A percentile compares a stretch with the other conserved stretches of the same genome.
Evolutionary conservation across 345 rosid species (phyloP).

Genomic region (Eucalyptus marginata): DNA sequence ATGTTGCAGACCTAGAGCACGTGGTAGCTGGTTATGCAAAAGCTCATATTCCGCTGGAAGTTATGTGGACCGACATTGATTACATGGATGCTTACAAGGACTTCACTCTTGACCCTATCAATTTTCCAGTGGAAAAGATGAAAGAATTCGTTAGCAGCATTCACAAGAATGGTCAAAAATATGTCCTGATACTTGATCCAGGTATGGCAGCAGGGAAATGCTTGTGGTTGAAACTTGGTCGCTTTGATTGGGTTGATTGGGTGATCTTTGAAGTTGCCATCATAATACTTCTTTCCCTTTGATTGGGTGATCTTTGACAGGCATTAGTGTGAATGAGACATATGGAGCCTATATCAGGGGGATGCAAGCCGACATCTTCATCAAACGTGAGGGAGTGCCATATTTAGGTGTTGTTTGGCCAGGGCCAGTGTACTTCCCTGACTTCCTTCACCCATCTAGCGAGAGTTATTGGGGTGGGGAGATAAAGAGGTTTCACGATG

Average conservation of each 20-base stretch:
- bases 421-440: conserved; percentile 56
- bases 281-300: neutral
- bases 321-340: conserved; percentile 35
- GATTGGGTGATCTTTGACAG: conserved; percentile 9
- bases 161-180: conserved; percentile 58
- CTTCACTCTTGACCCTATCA: conserved; percentile 59
- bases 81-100: conserved; percentile 65
- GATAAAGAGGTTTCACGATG: conserved; percentile 33
- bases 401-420: conserved; percentile 71
- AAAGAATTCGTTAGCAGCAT: conserved; percentile 23
- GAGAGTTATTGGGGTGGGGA: conserved; percentile 43
- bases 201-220: conserved; percentile 10
- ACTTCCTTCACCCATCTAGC: conserved; percentile 42
- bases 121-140: conserved; percentile 43
- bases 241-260: too few species aligned
- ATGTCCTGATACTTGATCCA: conserved; percentile 55
- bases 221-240: neutral
- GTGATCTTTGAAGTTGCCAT: neutral
- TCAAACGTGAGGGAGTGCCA: conserved; percentile 41
- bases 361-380: conserved; percentile 44
- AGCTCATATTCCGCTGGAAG: conserved; percentile 64
- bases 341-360: conserved; percentile 52
- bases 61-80: conserved; percentile 79
- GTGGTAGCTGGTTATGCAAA: conserved; percentile 62
- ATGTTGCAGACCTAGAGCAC: conserved; percentile 38